Percentiles rank a stretch among this genome's conserved stretches.
Conservation (phyloP, 371 early-diverging fungal species). For the Mucor sp. region DNA sequence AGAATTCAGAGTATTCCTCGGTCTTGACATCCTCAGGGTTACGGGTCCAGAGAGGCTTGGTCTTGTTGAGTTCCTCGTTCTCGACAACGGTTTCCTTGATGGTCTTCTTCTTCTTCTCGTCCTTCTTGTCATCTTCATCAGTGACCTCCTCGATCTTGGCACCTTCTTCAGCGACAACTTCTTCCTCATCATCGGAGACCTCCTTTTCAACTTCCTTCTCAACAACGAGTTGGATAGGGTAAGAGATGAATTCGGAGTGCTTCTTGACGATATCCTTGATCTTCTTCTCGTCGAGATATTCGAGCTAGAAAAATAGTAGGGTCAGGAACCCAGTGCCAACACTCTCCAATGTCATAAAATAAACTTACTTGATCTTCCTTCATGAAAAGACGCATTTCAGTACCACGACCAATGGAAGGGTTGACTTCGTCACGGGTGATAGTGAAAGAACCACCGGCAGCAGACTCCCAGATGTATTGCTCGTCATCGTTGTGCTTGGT, state of each 20-base stretch:
- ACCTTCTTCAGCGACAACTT: constrained; percentile 58
- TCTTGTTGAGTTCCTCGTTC: constrained; percentile 65
- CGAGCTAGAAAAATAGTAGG: constrained; percentile 33
- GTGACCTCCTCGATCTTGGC: constrained; percentile 60
- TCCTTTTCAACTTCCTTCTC: constrained; percentile 79
- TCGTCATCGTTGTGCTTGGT: constrained; percentile 75
- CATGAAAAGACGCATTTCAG: constrained; percentile 77
- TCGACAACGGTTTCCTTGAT: constrained; percentile 61
- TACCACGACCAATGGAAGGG: constrained; percentile 70
- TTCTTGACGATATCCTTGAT: constrained; percentile 74
- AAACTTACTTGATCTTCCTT: constrained; percentile 73
- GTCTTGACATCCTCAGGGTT: constrained; percentile 70
- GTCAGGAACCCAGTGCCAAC: background rate
- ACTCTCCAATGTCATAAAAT: constrained; percentile 39
- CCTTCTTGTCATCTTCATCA: constrained; percentile 76
- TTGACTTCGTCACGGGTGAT: constrained; percentile 75
- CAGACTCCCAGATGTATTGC: constrained; percentile 81
- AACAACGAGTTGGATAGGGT: constrained; percentile 52
- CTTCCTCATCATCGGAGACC: constrained; percentile 80
- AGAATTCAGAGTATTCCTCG: constrained; percentile 83
- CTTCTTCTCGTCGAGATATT: constrained; percentile 57
- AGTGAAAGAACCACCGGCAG: constrained; percentile 69
- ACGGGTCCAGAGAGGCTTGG: constrained; percentile 90
- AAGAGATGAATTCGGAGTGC: constrained; percentile 83
- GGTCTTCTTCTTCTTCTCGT: constrained; percentile 68